These are phyloP conservation scores for Spencermartinsiella ligniputridi DNA, from an alignment of 1,139 yeast genomes.

Conservation along the genomic window DNA sequence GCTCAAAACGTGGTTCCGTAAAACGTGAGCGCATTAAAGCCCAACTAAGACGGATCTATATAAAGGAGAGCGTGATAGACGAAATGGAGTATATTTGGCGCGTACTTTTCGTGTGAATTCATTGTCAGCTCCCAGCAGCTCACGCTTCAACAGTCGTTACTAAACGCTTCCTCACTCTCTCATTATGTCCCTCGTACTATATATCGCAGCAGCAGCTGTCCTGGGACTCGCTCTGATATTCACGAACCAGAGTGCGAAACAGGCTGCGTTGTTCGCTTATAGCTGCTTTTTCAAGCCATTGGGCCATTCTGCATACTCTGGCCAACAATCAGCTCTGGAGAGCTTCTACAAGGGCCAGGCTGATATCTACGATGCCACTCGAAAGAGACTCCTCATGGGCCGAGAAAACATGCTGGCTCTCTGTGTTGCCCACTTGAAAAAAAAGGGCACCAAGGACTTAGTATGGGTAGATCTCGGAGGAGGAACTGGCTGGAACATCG, in stretches of 20 bases:
- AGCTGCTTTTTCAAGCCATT: constrained; percentile 69
- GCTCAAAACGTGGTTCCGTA: too few relatives aligned
- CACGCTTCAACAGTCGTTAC: too few relatives aligned
- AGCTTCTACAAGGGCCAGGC: constrained; percentile 74
- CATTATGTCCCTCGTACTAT: background rate
- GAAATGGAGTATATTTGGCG: too few relatives aligned
- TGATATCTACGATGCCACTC: constrained; percentile 64
- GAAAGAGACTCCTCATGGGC: constrained; percentile 63
- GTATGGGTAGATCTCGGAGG: constrained; percentile 86
- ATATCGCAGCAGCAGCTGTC: constrained; percentile 1
- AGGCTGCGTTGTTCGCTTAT: constrained; percentile 27
- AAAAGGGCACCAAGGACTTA: constrained; percentile 28
- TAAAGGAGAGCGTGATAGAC: too few relatives aligned
- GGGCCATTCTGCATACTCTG: constrained; percentile 40
- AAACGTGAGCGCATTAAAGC: too few relatives aligned
- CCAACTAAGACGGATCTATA: too few relatives aligned
- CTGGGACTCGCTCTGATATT: background rate
- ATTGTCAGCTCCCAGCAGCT: too few relatives aligned
- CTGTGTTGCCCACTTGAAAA: constrained; percentile 51
- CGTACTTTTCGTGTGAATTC: too few relatives aligned
- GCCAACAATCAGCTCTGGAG: constrained; percentile 67
- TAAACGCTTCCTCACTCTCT: too few relatives aligned
- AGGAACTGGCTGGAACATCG: constrained; percentile 80
- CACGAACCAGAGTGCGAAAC: constrained; percentile 5
- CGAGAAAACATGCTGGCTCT: constrained; percentile 60